A percentile compares a stretch with the other conserved stretches of the same genome.
Evolutionary conservation across 768 basidiomycete genomes (phyloP).

Genomic region (Mycena filopes): DNA sequence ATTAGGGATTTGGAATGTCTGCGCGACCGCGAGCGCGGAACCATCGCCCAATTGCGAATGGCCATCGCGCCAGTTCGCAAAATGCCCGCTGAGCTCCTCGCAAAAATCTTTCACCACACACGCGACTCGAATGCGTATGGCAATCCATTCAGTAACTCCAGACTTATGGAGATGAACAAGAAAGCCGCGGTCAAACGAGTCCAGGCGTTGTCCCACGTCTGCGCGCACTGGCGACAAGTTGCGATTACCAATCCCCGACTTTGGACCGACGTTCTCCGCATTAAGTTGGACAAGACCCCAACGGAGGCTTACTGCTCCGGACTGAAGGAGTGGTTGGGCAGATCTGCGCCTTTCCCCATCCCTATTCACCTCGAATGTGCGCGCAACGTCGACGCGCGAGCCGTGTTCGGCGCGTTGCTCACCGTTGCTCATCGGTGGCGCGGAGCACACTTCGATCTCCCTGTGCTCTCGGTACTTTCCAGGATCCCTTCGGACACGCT

Average conservation of each 20-base stretch:
- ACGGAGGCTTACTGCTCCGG: background rate
- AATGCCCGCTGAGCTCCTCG: slow-evolving; percentile 24
- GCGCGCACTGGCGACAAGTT: slow-evolving; percentile 20
- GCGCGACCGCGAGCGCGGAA: slow-evolving; percentile 23
- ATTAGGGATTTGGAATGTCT: slow-evolving; percentile 19
- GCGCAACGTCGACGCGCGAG: background rate
- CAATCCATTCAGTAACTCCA: background rate
- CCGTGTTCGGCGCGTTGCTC: background rate
- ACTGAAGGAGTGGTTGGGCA: slow-evolving; percentile 11
- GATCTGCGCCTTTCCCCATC: slow-evolving; percentile 15
- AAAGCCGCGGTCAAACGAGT: background rate
- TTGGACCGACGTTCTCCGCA: background rate
- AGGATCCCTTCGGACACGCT: background rate
- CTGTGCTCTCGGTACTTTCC: background rate
- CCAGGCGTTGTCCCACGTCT: slow-evolving; percentile 15
- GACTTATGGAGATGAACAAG: too few relatives aligned
- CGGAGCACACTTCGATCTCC: background rate
- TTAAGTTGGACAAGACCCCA: background rate
- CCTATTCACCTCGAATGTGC: background rate
- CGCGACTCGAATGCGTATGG: too few relatives aligned
- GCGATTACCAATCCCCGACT: slow-evolving; percentile 20
- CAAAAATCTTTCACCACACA: slow-evolving; percentile 10
- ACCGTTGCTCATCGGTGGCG: slow-evolving; percentile 6
- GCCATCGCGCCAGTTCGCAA: slow-evolving; percentile 20
- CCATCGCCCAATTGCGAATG: slow-evolving; percentile 5